Evolutionary conservation across 2,329 filamentous ascomycete genomes (phyloP).

Genomic region (Phaeosphaeriaceae sp.): DNA sequence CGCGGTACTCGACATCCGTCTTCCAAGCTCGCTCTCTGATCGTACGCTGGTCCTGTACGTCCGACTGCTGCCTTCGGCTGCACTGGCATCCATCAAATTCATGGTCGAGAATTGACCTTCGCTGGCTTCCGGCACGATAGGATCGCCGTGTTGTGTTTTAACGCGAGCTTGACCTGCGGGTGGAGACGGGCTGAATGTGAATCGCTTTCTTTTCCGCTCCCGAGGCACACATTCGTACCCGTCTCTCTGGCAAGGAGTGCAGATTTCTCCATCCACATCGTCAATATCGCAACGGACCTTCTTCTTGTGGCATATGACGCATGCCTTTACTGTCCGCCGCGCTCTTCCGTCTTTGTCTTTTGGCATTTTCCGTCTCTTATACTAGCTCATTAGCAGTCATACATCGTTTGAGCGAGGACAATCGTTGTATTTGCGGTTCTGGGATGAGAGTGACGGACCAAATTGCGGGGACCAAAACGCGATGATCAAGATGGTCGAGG

Average conservation of each 20-base stretch:
- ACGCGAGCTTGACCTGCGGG: conserved; percentile 19
- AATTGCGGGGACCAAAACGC: not conserved
- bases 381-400: not conserved
- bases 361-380: conserved; percentile 9
- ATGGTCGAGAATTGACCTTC: conserved; percentile 12
- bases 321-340: conserved; percentile 44
- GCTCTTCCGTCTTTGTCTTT: conserved; percentile 26
- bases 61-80: conserved; percentile 6
- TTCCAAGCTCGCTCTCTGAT: conserved; percentile 25
- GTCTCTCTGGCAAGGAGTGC: conserved; percentile 47
- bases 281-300: conserved; percentile 46
- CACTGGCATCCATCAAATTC: conserved; percentile 7
- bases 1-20: conserved; percentile 28
- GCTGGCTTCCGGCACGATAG: conserved; percentile 13
- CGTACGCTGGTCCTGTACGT: conserved; percentile 16
- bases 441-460: not conserved
- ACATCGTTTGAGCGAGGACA: not conserved
- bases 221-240: conserved; percentile 42
- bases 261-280: conserved; percentile 43
- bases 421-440: not conserved
- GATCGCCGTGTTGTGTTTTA: conserved; percentile 19
- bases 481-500: not conserved
- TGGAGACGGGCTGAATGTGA: conserved; percentile 41
- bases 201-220: conserved; percentile 42
- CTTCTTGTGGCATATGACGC: conserved; percentile 54